These are phyloP conservation scores for Pulveroboletus sp. DNA, from an alignment of 1,284 basidiomycete species.

Conservation along the genomic window DNA sequence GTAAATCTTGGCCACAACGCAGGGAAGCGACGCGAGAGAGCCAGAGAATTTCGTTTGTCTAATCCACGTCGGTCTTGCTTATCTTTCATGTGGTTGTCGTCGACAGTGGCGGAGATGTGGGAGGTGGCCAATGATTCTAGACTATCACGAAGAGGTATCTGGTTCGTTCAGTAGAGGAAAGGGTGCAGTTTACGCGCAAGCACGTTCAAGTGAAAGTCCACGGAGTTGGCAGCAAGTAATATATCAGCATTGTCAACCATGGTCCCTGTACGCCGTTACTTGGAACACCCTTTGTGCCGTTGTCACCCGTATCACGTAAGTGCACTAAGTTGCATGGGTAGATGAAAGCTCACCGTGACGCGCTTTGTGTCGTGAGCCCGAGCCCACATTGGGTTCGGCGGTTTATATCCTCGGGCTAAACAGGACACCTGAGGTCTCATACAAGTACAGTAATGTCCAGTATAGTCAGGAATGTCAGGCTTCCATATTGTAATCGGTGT, in stretches of 20 bases:
- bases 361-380: background rate
- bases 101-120: background rate
- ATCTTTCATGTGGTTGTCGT: background rate
- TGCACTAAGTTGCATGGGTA: background rate
- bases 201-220: background rate
- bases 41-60: background rate
- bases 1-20: too few relatives aligned
- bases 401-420: background rate
- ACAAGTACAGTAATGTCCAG: too few relatives aligned
- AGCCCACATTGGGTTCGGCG: background rate
- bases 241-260: background rate
- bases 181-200: background rate
- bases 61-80: background rate
- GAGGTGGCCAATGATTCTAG: background rate
- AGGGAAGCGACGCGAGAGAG: background rate
- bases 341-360: background rate
- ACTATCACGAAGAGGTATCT: background rate
- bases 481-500: too few relatives aligned
- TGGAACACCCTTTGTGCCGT: background rate
- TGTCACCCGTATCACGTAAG: constrained; percentile 1
- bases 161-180: background rate
- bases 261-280: background rate
- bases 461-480: background rate
- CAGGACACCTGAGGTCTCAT: too few relatives aligned
- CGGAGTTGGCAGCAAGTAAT: background rate